Base-by-base conservation (phyloP, 495 filamentous ascomycete genomes). In the Neurospora africana region DNA sequence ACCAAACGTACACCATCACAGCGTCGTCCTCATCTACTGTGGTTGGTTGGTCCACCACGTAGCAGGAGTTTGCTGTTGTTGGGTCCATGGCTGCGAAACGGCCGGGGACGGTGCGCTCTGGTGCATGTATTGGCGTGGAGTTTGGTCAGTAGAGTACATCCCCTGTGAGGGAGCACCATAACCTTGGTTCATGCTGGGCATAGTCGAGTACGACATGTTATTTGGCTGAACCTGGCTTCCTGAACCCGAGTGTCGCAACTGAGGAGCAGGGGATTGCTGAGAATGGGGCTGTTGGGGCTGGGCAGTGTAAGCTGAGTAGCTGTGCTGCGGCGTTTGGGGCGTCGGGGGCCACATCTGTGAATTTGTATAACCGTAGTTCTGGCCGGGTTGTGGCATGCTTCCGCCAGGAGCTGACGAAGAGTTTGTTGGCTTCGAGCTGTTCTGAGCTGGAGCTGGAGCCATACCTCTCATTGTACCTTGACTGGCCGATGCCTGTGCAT, bases 111-210 rank as follows among this genome's bases (percentile, higher is more conserved):
- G 76, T 10, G 80, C 77, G 70, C 79, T 82, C 41, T 83, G 83
- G 36, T 84, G 85, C 83, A 89, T 84, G 76, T 89, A 91, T 76
- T 90, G 88, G 47, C 89, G 87, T 23, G 87, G 85, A 5, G 84
- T 87, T 76, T 87, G 87, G 58, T 87, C 87, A 4, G 84, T 80
- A 61, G 83, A 81, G 72, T 90, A 90, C 78, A 90, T 87, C 69
- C 83, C 84, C 78, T 88, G 84, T 58, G 81, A 82, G 21, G 83
- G 79, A 41, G 87, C 75, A 68, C 82, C 78, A 72, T 86, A 85
- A 65, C 84, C 83, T 78, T 89, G 86, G 23, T 83, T 77, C 79
- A 91, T 84, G 43, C 85, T 83, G 65, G 86, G 87, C 85, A 91
- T 89, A 5, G 85, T 83, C 30, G 87, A 81, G 72, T 89, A 90